Percentiles rank a stretch among this genome's conserved stretches.
Conservation (phyloP, 139 green algal genomes). For the Spirogloea muscicola region DNA sequence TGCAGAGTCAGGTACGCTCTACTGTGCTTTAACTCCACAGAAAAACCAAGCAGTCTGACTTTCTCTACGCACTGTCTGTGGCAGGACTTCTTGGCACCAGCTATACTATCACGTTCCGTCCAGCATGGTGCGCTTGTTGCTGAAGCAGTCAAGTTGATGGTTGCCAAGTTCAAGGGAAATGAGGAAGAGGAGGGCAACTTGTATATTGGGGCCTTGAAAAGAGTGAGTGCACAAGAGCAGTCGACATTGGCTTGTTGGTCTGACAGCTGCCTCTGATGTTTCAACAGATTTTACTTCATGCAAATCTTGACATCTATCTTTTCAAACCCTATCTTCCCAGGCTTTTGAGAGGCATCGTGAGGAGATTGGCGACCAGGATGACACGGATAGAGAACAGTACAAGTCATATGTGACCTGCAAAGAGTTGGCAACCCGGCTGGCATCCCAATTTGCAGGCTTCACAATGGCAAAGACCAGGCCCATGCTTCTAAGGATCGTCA, state of each 20-base stretch:
- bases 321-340: not conserved
- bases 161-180: not conserved
- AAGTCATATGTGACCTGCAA: not conserved
- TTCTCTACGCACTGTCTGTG: too few species aligned
- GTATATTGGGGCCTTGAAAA: conserved; percentile 14
- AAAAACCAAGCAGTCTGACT: not conserved
- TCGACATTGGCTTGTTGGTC: too few species aligned
- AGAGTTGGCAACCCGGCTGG: conserved; percentile 13
- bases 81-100: conserved; percentile 20
- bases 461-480: not conserved
- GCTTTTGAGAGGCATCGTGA: conserved; percentile 8
- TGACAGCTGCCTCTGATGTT: conserved; percentile 2
- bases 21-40: not conserved
- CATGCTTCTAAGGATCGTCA: conserved; percentile 8
- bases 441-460: not conserved
- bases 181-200: conserved; percentile 6
- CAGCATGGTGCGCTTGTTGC: not conserved
- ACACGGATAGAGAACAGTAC: conserved; percentile 2
- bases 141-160: conserved; percentile 10
- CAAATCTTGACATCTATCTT: not conserved
- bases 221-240: conserved; percentile 8
- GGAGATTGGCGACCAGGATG: conserved; percentile 4
- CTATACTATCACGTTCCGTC: conserved; percentile 10
- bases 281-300: not conserved
- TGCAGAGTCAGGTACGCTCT: not conserved